A percentile compares a stretch with the other conserved stretches of the same genome.
Evolutionary conservation across 495 filamentous ascomycete genomes (phyloP).

Genomic region (Aspergillus wentii): DNA sequence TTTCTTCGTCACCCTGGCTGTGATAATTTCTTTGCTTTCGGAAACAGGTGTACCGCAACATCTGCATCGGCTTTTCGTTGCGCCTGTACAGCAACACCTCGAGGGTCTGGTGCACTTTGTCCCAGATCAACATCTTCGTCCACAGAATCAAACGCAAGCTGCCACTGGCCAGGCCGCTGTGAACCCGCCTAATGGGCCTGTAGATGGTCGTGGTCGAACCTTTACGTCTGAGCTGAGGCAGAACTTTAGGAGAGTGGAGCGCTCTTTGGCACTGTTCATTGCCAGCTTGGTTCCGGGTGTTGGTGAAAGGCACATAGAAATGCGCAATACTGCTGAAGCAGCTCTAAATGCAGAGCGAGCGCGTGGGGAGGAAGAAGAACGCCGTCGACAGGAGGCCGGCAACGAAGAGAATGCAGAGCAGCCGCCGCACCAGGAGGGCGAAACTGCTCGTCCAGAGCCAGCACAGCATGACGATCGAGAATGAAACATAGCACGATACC

Average conservation of each 20-base stretch:
- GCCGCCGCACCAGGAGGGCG: background rate
- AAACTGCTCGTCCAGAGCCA: slow-evolving; percentile 2
- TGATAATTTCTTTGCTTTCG: slow-evolving; percentile 55
- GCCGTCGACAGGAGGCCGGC: slow-evolving; percentile 12
- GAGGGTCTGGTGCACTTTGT: slow-evolving; percentile 64
- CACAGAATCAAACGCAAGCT: slow-evolving; percentile 5
- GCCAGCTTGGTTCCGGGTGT: slow-evolving; percentile 82
- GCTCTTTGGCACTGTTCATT: slow-evolving; percentile 75
- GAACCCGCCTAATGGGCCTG: slow-evolving; percentile 10
- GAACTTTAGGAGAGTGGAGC: slow-evolving; percentile 59
- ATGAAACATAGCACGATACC: slow-evolving; percentile 8
- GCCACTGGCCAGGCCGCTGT: slow-evolving; percentile 20
- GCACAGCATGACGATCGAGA: background rate
- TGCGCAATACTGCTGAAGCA: slow-evolving; percentile 57
- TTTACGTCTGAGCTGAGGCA: slow-evolving; percentile 24
- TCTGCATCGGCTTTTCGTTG: slow-evolving; percentile 50
- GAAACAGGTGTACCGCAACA: slow-evolving; percentile 61
- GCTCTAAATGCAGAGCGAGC: slow-evolving; percentile 47
- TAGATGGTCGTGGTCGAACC: slow-evolving; percentile 4
- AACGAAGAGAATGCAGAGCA: slow-evolving; percentile 1
- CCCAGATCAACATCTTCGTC: slow-evolving; percentile 17
- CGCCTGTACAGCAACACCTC: slow-evolving; percentile 63
- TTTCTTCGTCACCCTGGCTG: slow-evolving; percentile 55
- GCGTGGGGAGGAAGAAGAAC: slow-evolving; percentile 31
- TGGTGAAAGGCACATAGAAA: slow-evolving; percentile 75